Percentiles rank a stretch among this genome's conserved stretches.
These are phyloP conservation scores for Leccinum holopus DNA, from an alignment of 1,284 basidiomycete genomes.

Conservation along the genomic window DNA sequence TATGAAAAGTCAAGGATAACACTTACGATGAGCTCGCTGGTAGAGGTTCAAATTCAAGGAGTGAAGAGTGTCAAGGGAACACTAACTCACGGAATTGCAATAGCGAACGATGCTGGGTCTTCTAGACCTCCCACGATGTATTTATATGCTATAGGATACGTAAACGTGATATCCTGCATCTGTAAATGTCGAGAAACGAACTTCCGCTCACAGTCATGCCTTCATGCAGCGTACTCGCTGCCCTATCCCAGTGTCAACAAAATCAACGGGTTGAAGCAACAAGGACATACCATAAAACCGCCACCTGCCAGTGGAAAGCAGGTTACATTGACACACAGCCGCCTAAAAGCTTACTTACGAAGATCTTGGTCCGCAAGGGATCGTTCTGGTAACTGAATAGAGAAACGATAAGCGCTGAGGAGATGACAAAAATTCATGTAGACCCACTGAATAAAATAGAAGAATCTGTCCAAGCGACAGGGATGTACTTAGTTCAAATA, in stretches of 20 bases:
- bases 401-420: background rate
- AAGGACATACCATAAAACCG: constrained; percentile 2
- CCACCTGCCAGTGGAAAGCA: constrained; percentile 3
- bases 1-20: background rate
- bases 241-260: background rate
- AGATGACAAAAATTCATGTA: too few relatives aligned
- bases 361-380: constrained; percentile 1
- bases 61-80: background rate
- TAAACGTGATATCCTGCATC: constrained; percentile 1
- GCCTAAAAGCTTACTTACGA: constrained; percentile 11
- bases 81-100: constrained; percentile 10
- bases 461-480: constrained; percentile 12
- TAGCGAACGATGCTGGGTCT: background rate
- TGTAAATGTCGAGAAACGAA: background rate
- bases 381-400: constrained; percentile 17
- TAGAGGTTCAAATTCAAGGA: background rate
- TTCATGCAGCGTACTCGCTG: constrained; percentile 12
- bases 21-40: constrained; percentile 24
- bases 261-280: background rate
- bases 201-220: constrained; percentile 6
- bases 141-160: constrained; percentile 16
- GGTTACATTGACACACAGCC: background rate
- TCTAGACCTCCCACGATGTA: constrained; percentile 10
- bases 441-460: constrained; percentile 17
- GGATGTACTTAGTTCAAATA: background rate